Conservation (phyloP, 306 rosid genomes). For the Cucurbita moschata region DNA sequence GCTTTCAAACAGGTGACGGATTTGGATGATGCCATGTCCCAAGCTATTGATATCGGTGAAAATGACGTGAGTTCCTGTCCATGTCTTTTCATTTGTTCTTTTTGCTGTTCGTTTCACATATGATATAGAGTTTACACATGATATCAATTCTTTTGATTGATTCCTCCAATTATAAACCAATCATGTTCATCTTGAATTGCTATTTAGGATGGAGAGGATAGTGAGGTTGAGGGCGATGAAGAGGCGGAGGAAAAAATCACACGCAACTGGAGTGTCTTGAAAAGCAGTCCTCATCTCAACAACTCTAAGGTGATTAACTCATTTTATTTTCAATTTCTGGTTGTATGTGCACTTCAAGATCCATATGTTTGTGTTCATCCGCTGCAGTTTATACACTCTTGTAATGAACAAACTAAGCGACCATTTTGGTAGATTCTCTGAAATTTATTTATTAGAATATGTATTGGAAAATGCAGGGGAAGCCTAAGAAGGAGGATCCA, state of each 20-base stretch:
- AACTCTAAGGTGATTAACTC: constrained; percentile 49
- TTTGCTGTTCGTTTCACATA: background rate
- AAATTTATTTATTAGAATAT: background rate
- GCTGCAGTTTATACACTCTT: background rate
- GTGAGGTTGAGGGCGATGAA: constrained; percentile 46
- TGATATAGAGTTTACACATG: background rate
- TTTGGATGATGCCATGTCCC: constrained; percentile 85
- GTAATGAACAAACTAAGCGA: background rate
- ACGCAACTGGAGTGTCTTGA: constrained; percentile 89
- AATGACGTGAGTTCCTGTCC: constrained; percentile 51
- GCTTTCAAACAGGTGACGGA: constrained; percentile 44
- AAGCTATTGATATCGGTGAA: constrained; percentile 90
- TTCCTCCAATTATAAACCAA: background rate
- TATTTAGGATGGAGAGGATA: constrained; percentile 60
- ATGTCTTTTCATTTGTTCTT: background rate
- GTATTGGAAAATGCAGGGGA: constrained; percentile 32
- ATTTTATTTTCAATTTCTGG: constrained; percentile 4
- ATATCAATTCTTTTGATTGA: background rate
- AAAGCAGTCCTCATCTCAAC: constrained; percentile 54
- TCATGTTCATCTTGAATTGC: background rate
- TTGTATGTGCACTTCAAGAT: background rate
- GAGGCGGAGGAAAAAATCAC: constrained; percentile 45
- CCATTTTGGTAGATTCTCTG: background rate
- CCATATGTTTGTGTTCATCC: background rate
- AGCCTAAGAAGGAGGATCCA: constrained; percentile 53